Evolutionary conservation across 768 basidiomycete genomes (phyloP), one percentile per base, ranked within the genome.

Genomic region (Chalciporus chontae): DNA sequence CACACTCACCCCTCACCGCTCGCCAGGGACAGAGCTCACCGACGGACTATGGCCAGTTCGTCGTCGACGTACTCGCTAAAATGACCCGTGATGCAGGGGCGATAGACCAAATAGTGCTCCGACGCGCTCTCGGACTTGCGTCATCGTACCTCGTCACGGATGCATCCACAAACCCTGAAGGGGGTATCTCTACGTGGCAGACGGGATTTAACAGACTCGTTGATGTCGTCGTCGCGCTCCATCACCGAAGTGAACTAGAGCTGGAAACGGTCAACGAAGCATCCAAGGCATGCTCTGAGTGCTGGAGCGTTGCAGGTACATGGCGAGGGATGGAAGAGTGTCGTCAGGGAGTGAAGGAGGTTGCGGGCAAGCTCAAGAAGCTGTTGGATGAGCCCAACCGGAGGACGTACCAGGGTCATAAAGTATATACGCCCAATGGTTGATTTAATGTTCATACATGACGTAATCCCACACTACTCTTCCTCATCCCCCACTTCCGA

Each of bases 61-160:
- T 87, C 36, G 66, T 84, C 40, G 66, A 74, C 38, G 71, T 77
- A 21, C 70, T 90, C 27, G 72, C 75, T 24, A 73, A 71, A 27
- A 81, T 77, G 69, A 79, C 74, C 4, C 73, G 69, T 48, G 65
- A 69, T 45, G 59, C 71, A 3, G 71, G 75, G 2, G 45, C 66
- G 2, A 76, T 90, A 26, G 80, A 87, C 66, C 88, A 90, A 68
- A 59, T 60, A 13, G 59, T 77, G 32, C 72, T 90, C 37, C 79
- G 84, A 48, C 78, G 79, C 32, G 85, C 81, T 60, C 71, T 90
- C 41, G 76, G 75, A 14, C 79, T 90, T 34, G 78, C 89, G 13
- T 84, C 89, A 2, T 87, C 88, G n/a, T 89, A 84, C 61, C 79
- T 90, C 40, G 64, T 92, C 51, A 82, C 87, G 11, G 89, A 92